Evolutionary conservation across 129 eudicot species (phyloP), one percentile per base, ranked within the genome.

Genomic region (Centrapalus pauciflorus): DNA sequence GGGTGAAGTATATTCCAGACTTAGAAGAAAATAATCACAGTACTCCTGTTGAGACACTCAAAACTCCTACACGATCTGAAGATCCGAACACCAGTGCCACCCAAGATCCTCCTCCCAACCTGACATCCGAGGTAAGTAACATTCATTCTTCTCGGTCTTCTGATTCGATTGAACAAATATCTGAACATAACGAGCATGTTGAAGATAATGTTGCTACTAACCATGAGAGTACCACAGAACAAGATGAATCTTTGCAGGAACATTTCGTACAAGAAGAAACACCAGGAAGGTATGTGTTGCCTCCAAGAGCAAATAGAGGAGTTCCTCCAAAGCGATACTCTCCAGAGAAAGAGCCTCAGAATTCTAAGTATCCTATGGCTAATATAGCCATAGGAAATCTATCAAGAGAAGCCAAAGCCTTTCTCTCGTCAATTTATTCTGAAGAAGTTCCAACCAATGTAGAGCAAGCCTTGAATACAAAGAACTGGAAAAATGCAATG

Each of bases 281-380:
- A 6, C 10, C 38, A 0, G 63, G 5, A 7, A 14, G n/a, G 17
- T 59, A 59, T 32, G 25, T 6, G 7, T 4, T 60, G 2, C 66
- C 46, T 0, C 46, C 66, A n/a, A 60, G 46, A 14, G 26, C 14
- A 30, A 60, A 60, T 33, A 32, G 66, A 20, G 66, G 66, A n/a
- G 27, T 60, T 2, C 43, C 66, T 2, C 46, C 28, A 2, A 60
- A 60, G 2, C n/a, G 66, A 6, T 60, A 32, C 27, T 55, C 61
- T 1, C 61, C 37, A 4, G 61, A 55, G 11, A 55, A 25, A 6
- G 7, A 30, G 1, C 2, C 46, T 5, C 2, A 3, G 12, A n/a
- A 28, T 1, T 32, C 46, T 0, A 60, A 8, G 13, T 60, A 32
- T 60, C 66, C 66, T 5, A 60, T 34, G 46, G 66, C 66, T 2